Evolutionary conservation across 768 basidiomycete genomes (phyloP).

Genomic region (Boletus coccyginus): DNA sequence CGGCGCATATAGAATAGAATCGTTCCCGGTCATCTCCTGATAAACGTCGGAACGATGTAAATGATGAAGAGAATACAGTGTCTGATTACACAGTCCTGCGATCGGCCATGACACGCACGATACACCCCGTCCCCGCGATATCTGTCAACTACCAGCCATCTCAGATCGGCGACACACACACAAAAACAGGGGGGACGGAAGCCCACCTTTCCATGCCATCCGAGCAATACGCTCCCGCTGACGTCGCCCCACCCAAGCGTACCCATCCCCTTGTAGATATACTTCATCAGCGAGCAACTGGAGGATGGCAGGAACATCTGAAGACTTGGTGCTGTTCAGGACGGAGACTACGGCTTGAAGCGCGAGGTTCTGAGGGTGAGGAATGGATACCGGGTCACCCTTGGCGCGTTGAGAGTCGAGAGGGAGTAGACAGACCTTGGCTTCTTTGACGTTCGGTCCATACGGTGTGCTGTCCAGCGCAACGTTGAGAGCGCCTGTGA

Average conservation of each 20-base stretch:
- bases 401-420: too few relatives aligned
- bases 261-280: slow-evolving; percentile 96
- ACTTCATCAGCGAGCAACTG: slow-evolving; percentile 89
- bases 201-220: slow-evolving; percentile 94
- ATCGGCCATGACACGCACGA: slow-evolving; percentile 83
- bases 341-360: slow-evolving; percentile 82
- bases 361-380: slow-evolving; percentile 59
- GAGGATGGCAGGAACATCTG: slow-evolving; percentile 78
- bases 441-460: slow-evolving; percentile 82
- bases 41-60: not conserved
- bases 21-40: not conserved
- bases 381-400: too few relatives aligned
- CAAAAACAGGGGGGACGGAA: slow-evolving; percentile 12
- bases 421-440: slow-evolving; percentile 57
- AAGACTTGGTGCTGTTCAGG: slow-evolving; percentile 89
- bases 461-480: slow-evolving; percentile 85
- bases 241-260: slow-evolving; percentile 58
- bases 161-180: too few relatives aligned
- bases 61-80: not conserved
- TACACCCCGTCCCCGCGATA: slow-evolving; percentile 90
- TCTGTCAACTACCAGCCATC: slow-evolving; percentile 70
- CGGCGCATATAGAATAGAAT: slow-evolving; percentile 1
- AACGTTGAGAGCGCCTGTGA: slow-evolving; percentile 62
- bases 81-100: slow-evolving; percentile 47
- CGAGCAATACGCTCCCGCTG: slow-evolving; percentile 60